These are phyloP conservation scores for Lachancea mirantina DNA, from an alignment of 805 yeast genomes.

Conservation along the genomic window DNA sequence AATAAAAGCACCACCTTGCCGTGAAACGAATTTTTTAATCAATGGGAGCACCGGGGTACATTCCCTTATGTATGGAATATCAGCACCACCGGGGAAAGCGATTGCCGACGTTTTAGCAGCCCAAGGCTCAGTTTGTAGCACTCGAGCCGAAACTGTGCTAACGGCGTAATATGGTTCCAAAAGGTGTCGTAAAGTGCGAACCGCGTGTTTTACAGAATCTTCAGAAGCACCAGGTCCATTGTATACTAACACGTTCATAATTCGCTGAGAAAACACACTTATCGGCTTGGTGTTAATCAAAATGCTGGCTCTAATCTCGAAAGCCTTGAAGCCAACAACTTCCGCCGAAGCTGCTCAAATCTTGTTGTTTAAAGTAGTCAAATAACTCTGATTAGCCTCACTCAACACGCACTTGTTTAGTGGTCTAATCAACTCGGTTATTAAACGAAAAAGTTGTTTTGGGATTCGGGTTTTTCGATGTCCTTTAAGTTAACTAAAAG, in stretches of 20 bases:
- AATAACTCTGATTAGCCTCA: no score
- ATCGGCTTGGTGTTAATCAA: no score
- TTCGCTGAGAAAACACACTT: no score
- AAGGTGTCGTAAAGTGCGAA: slow-evolving; percentile 64
- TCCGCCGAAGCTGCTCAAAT: no score
- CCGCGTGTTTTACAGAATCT: slow-evolving; percentile 77
- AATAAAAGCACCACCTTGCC: slow-evolving; percentile 71
- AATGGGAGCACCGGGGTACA: slow-evolving; percentile 65
- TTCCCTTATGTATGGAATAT: slow-evolving; percentile 69
- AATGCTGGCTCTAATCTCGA: no score
- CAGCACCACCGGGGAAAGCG: slow-evolving; percentile 97
- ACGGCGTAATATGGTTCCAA: slow-evolving; percentile 90
- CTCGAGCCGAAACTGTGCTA: slow-evolving; percentile 53
- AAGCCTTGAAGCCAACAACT: no score
- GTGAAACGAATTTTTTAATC: slow-evolving; percentile 54
- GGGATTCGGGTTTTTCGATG: no score
- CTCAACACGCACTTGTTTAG: no score
- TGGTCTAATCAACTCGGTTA: no score
- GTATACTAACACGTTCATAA: slow-evolving; percentile 71
- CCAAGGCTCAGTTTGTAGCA: slow-evolving; percentile 84
- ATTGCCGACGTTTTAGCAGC: slow-evolving; percentile 64
- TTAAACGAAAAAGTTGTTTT: no score
- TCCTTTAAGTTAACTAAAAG: no score
- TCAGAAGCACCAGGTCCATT: slow-evolving; percentile 76
- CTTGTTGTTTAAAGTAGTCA: no score